These are phyloP conservation scores for Tremellales sp. DNA, from an alignment of 1,284 basidiomycete species.

Conservation along the genomic window DNA sequence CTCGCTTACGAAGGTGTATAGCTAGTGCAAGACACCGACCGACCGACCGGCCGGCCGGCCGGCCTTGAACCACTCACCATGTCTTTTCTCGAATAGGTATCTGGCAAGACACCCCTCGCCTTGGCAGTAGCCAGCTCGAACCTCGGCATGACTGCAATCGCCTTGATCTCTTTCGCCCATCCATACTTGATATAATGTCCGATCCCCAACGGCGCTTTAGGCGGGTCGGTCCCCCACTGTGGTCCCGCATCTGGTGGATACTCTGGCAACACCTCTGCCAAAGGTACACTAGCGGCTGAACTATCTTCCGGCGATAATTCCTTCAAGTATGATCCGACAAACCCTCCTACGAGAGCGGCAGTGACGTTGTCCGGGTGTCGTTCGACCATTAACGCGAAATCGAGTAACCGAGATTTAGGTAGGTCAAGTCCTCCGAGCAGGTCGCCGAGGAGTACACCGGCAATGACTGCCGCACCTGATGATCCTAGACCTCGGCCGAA, in stretches of 20 bases:
- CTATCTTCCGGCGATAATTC: constrained; percentile 70
- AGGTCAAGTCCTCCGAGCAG: constrained; percentile 72
- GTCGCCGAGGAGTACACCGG: constrained; percentile 86
- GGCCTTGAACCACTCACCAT: constrained; percentile 71
- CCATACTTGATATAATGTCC: constrained; percentile 91
- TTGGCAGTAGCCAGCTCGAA: constrained; percentile 97
- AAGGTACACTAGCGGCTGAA: constrained; percentile 80
- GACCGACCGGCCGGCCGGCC: too few species aligned
- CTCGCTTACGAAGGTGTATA: too few species aligned
- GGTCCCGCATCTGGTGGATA: constrained; percentile 89
- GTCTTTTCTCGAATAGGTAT: constrained; percentile 81
- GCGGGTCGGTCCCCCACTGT: constrained; percentile 84
- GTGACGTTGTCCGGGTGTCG: constrained; percentile 99
- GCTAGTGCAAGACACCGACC: too few species aligned
- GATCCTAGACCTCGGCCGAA: constrained; percentile 97
- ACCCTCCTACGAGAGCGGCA: constrained; percentile 92
- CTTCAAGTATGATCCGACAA: constrained; percentile 94
- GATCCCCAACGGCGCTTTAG: constrained; percentile 80
- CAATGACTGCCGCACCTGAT: constrained; percentile 96
- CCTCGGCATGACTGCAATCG: constrained; percentile 88
- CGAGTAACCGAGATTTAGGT: constrained; percentile 69
- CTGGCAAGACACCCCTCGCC: constrained; percentile 82
- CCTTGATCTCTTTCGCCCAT: constrained; percentile 83
- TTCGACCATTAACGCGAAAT: constrained; percentile 99
- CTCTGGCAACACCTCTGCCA: constrained; percentile 95